Evolutionary conservation across 179 eudicot genomes (phyloP).

Genomic region (Spinacia oleracea): DNA sequence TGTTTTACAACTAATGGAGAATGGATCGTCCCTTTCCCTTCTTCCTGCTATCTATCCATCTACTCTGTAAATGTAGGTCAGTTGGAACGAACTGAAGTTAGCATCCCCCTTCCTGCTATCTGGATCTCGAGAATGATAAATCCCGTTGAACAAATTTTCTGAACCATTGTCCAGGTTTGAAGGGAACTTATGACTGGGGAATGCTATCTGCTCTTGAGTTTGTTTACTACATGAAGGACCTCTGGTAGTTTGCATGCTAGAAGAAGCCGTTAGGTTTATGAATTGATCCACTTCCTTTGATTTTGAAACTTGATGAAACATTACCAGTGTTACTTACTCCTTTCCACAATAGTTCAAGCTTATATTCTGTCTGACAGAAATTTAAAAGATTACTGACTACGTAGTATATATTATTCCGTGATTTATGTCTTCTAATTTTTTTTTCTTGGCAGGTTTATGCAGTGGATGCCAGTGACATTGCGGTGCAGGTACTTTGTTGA

Average conservation of each 20-base stretch:
- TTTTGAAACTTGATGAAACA: background rate
- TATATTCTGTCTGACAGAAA: background rate
- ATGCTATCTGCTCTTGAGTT: background rate
- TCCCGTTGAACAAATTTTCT: background rate
- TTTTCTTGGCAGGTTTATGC: conserved; percentile 79
- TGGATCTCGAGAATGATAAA: background rate
- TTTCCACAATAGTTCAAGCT: background rate
- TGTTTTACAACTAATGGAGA: background rate
- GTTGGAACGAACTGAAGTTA: background rate
- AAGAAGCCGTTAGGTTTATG: background rate
- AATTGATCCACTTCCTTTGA: background rate
- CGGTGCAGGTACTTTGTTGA: conserved; percentile 66
- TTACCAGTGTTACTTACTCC: background rate
- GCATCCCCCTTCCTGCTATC: background rate
- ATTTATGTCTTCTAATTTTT: conserved; percentile 8
- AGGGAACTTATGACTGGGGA: background rate
- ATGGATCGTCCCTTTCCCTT: background rate
- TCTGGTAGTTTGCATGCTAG: background rate
- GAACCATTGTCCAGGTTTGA: background rate
- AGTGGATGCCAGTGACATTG: conserved; percentile 96
- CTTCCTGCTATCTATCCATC: background rate
- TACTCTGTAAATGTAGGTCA: background rate
- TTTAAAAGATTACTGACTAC: background rate
- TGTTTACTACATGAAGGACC: background rate
- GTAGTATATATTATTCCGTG: background rate